Base-by-base conservation (phyloP, 140 eudicot genomes). In the Bidens hawaiensis region DNA sequence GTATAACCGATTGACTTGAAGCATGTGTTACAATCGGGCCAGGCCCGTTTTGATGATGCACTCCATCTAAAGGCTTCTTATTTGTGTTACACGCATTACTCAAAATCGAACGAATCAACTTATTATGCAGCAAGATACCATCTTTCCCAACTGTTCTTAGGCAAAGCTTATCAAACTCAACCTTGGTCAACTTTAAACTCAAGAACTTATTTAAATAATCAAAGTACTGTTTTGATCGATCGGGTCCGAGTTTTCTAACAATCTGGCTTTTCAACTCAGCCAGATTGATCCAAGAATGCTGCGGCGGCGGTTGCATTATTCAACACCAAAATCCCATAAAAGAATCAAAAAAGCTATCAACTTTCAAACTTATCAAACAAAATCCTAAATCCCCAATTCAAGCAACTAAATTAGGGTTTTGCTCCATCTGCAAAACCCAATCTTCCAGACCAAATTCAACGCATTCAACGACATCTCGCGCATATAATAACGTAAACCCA, bases 231-330 rank as follows among this genome's bases (percentile, higher is more conserved):
- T 81, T 88, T 13, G 89, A 83, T 75, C 85, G 73, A 58, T 88
- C 99, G 0, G 86, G 88, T 38, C 99, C 99, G 33, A 94, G 70
- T 74, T 74, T 88, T 76, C 81, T 73, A 28, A 81, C 69, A 50
- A 88, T 69, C 83, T 77, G 84, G 64, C 76, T 87, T 77, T 83
- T 94, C 75, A 88, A 41, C 59, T 86, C 99, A 26, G 81, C 68
- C 42, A 79, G 83, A 75, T 79, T 79, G 79, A 85, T 69, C 80
- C 97, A 78, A 59, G 81, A 73, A 68, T 72, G 93, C 78, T 83
- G 86, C 54, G 78, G 76, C 30, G 91, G 89, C 7, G 88, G 90
- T 67, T 88, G 94, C 99, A 93, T 88, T 74, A 74, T 79, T 90
- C 83, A 79, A 64, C 47, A 51, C 74, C 67, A 66, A 71, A 78